These are phyloP conservation scores for Wickerhamomyces queroliae DNA, from an alignment of 805 yeast species.

Conservation along the genomic window DNA sequence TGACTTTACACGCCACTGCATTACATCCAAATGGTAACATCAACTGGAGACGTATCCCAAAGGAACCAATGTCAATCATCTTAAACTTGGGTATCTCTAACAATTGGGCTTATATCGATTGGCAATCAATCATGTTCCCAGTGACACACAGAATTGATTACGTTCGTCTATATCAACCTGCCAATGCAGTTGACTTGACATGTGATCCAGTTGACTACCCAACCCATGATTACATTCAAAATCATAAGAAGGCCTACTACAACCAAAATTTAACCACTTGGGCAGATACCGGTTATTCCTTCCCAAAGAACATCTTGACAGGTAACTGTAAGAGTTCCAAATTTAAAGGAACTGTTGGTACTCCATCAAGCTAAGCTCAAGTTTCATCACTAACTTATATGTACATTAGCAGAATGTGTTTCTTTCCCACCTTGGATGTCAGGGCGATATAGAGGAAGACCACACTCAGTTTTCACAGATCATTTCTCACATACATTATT, in stretches of 20 bases:
- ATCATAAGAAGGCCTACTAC: constrained; percentile 63
- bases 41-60: constrained; percentile 73
- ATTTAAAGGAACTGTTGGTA: constrained; percentile 3
- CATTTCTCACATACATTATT: too few relatives aligned
- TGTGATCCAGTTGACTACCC: constrained; percentile 90
- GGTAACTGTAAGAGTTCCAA: constrained; percentile 40
- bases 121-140: constrained; percentile 80
- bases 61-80: constrained; percentile 90
- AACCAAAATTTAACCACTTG: constrained; percentile 70
- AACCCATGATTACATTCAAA: constrained; percentile 73
- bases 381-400: too few relatives aligned
- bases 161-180: constrained; percentile 89
- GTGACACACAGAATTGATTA: constrained; percentile 71
- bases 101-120: constrained; percentile 91
- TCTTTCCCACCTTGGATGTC: too few relatives aligned
- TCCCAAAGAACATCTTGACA: constrained; percentile 58
- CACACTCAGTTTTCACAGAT: too few relatives aligned
- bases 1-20: constrained; percentile 66
- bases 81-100: constrained; percentile 87
- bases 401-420: too few relatives aligned
- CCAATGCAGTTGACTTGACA: constrained; percentile 49
- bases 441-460: too few relatives aligned
- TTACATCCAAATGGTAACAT: constrained; percentile 89
- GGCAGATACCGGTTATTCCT: constrained; percentile 65
- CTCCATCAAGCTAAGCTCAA: neutral